Percentiles rank a stretch among this genome's conserved stretches.
Evolutionary conservation across 768 basidiomycete species (phyloP).

Genomic region (Amanita subjunquillea): DNA sequence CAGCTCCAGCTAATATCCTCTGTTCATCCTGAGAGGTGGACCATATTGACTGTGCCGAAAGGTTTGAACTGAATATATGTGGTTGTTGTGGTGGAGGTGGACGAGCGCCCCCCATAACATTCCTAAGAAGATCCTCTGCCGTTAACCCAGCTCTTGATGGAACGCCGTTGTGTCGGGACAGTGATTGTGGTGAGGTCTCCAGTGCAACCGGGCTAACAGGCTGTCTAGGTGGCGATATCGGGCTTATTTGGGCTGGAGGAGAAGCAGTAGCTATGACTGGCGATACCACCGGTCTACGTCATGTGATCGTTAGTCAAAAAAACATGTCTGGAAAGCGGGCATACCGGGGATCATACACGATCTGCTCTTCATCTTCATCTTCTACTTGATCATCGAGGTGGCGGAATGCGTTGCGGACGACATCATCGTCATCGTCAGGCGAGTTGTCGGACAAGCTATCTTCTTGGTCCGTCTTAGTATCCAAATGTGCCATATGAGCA

Average conservation of each 20-base stretch:
- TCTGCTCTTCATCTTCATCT: conserved; percentile 53
- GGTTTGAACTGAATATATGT: conserved; percentile 44
- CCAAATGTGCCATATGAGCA: not conserved
- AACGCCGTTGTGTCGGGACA: conserved; percentile 14
- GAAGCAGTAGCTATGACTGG: conserved; percentile 20
- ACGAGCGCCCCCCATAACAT: conserved; percentile 31
- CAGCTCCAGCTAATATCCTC: conserved; percentile 21
- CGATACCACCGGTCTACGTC: conserved; percentile 18
- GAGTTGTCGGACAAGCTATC: conserved; percentile 5
- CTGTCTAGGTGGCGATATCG: conserved; percentile 23
- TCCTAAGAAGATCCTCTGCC: conserved; percentile 57
- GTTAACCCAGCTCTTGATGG: conserved; percentile 26
- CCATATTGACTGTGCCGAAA: conserved; percentile 55
- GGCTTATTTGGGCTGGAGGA: conserved; percentile 21
- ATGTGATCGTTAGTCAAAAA: not conserved
- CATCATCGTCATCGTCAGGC: conserved; percentile 51
- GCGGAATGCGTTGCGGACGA: conserved; percentile 59
- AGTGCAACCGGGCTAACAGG: conserved; percentile 15
- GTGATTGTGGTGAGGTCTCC: conserved; percentile 21
- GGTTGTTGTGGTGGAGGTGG: conserved; percentile 24
- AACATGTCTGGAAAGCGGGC: not conserved
- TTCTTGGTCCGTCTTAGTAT: not conserved
- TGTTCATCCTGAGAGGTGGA: conserved; percentile 46
- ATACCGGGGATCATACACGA: conserved; percentile 67
- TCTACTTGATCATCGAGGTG: conserved; percentile 28